Evolutionary conservation across 1,284 basidiomycete species (phyloP), one percentile per base, ranked within the genome.

Genomic region (Quambalaria eucalypti): DNA sequence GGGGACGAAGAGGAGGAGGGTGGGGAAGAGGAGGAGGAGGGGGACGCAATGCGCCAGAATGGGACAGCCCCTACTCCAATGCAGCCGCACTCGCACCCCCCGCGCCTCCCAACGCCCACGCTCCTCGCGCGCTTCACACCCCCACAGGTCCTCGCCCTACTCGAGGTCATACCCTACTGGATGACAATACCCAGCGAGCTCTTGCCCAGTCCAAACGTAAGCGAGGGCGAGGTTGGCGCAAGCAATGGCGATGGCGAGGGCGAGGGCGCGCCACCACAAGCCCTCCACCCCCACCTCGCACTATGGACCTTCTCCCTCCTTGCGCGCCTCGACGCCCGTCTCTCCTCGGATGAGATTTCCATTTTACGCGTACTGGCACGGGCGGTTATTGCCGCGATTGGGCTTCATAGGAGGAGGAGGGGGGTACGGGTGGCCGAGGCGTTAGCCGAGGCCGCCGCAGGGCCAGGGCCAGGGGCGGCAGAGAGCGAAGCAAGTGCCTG

Each of bases 261-360:
- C n/a, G n/a, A n/a, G n/a, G n/a, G n/a, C n/a, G n/a, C n/a, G n/a
- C n/a, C n/a, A n/a, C n/a, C n/a, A n/a, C n/a, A n/a, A n/a, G n/a
- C n/a, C n/a, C n/a, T 86, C 28, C 83, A 83, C 3, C 79, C 83
- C 51, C 78, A 80, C 23, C 87, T 92, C 68, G 82, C 83, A 1
- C 82, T 82, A 30, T 95, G 91, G 90, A 83, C 90, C 46, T 90
- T 93, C 74, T 81, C 82, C 2, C 81, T 92, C 42, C 80, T 96
- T 14, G 79, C 85, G 16, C 81, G 83, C 44, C 78, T 91, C 21
- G 88, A 90, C 54, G 81, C 83, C 12, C 80, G 83, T 30, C 78
- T 92, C 29, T 82, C 83, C 33, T 83, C 85, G 14, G 87, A 89
- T 57, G 86, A 93, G 65, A 85, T 87, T 76, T 85, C 83, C 62